phyloP scores from a whole-genome alignment of 2,329 filamentous ascomycete species.

The Calonectria hongkongensis region DNA sequence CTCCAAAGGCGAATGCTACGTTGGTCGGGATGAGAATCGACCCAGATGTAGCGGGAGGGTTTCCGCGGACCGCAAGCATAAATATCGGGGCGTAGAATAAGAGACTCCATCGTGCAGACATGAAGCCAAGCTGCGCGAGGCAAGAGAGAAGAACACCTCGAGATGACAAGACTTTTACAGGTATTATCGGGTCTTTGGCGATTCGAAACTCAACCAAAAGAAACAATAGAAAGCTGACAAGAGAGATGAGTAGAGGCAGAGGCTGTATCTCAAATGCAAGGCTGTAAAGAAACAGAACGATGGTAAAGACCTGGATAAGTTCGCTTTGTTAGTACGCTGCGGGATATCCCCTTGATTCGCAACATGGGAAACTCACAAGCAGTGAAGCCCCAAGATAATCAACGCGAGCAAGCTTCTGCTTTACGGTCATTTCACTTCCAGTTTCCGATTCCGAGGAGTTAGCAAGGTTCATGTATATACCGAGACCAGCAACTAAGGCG shows the following conservation, averaged over 20 bases:
- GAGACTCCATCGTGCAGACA: slow-evolving; percentile 87
- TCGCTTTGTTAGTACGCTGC: slow-evolving; percentile 30
- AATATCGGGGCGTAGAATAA: slow-evolving; percentile 89
- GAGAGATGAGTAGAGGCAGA: slow-evolving; percentile 76
- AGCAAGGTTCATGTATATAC: slow-evolving; percentile 81
- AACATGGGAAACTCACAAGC: slow-evolving; percentile 68
- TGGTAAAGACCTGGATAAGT: slow-evolving; percentile 71
- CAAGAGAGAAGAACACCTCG: slow-evolving; percentile 84
- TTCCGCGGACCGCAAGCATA: slow-evolving; percentile 83
- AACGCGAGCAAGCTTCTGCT: slow-evolving; percentile 77
- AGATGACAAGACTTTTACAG: slow-evolving; percentile 80
- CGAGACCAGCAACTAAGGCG: slow-evolving; percentile 75
- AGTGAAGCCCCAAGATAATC: slow-evolving; percentile 84
- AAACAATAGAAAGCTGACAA: slow-evolving; percentile 71
- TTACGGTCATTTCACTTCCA: slow-evolving; percentile 56
- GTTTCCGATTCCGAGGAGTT: slow-evolving; percentile 39
- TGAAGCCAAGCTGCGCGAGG: slow-evolving; percentile 83
- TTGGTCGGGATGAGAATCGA: slow-evolving; percentile 89
- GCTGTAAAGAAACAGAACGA: slow-evolving; percentile 83
- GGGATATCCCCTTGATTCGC: not conserved
- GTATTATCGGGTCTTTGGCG: slow-evolving; percentile 83
- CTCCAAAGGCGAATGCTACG: slow-evolving; percentile 84
- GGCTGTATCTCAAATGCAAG: slow-evolving; percentile 78
- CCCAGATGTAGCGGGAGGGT: slow-evolving; percentile 81
- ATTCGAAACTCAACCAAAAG: slow-evolving; percentile 78